Evolutionary conservation across 2,329 filamentous ascomycete genomes (phyloP).

Genomic region (Cladosporium sp.): DNA sequence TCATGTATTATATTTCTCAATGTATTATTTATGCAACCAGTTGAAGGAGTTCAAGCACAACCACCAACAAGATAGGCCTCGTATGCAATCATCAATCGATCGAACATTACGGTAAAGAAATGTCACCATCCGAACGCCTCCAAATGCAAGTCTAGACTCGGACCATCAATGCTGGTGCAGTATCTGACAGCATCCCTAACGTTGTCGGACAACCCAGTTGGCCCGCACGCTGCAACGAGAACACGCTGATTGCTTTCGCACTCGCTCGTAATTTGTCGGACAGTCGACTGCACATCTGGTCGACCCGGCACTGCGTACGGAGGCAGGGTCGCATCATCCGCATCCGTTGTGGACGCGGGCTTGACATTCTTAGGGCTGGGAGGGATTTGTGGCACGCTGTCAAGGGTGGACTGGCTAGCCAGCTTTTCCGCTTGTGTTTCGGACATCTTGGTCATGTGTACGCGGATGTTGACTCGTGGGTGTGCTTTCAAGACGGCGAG

Average conservation of each 20-base stretch:
- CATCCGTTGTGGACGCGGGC: background rate
- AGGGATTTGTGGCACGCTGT: background rate
- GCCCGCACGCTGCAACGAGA: conserved; percentile 35
- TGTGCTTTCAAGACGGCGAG: conserved; percentile 50
- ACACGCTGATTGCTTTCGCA: conserved; percentile 16
- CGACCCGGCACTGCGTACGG: conserved; percentile 21
- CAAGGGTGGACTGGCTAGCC: background rate
- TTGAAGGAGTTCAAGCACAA: background rate
- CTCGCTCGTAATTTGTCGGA: conserved; percentile 19
- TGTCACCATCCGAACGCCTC: conserved; percentile 28
- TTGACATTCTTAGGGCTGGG: background rate
- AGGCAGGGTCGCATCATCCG: background rate
- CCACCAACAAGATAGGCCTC: background rate
- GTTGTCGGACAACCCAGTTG: conserved; percentile 27
- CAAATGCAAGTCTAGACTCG: conserved; percentile 27
- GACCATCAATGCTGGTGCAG: conserved; percentile 20
- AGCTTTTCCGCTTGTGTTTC: background rate
- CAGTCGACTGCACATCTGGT: conserved; percentile 20
- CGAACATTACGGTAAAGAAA: no score
- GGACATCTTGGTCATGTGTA: conserved; percentile 51
- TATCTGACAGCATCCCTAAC: conserved; percentile 23
- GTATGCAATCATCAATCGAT: no score
- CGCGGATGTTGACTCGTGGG: conserved; percentile 49
- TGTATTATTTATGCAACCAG: background rate
- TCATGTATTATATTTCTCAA: background rate